Evolutionary conservation across 208 protist genomes (phyloP).

Genomic region (Lotmaria passim): DNA sequence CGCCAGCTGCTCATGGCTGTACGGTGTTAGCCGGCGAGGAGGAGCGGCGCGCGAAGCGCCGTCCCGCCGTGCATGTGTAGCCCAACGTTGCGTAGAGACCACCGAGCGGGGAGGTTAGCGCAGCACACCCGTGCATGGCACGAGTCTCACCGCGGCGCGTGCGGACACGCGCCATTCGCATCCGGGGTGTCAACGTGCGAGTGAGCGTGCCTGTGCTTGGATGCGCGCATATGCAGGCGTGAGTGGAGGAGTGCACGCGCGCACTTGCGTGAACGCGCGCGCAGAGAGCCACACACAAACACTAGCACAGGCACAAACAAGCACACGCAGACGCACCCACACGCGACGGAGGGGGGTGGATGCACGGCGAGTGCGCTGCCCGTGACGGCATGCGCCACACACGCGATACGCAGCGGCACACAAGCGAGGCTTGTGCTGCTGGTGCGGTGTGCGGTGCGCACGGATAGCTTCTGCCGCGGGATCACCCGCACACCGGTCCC

Average conservation of each 20-base stretch:
- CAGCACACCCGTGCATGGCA: conserved; percentile 27
- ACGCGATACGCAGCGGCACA: neutral
- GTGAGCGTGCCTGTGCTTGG: neutral
- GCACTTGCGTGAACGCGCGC: too few relatives aligned
- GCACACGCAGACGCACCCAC: too few relatives aligned
- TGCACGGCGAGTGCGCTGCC: conserved; percentile 32
- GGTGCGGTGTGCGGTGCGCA: conserved; percentile 9
- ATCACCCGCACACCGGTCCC: conserved; percentile 35
- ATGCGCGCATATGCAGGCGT: neutral
- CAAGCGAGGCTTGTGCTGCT: conserved; percentile 6
- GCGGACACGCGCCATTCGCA: conserved; percentile 18
- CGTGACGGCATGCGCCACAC: conserved; percentile 13
- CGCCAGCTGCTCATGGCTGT: conserved; percentile 35
- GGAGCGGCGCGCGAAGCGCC: neutral
- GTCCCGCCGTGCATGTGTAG: conserved; percentile 14
- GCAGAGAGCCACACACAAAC: too few relatives aligned
- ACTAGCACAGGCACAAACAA: too few relatives aligned
- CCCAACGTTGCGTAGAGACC: conserved; percentile 31
- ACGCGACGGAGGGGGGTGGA: conserved; percentile 22
- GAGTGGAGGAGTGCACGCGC: too few relatives aligned
- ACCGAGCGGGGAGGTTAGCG: conserved; percentile 30
- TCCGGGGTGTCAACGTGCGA: neutral
- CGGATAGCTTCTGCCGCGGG: conserved; percentile 29
- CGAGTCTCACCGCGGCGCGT: conserved; percentile 24
- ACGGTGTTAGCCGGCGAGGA: conserved; percentile 20